A percentile compares a stretch with the other conserved stretches of the same genome.
Conservation (phyloP, 1,284 basidiomycete species). For the Caloboletus firmus region DNA sequence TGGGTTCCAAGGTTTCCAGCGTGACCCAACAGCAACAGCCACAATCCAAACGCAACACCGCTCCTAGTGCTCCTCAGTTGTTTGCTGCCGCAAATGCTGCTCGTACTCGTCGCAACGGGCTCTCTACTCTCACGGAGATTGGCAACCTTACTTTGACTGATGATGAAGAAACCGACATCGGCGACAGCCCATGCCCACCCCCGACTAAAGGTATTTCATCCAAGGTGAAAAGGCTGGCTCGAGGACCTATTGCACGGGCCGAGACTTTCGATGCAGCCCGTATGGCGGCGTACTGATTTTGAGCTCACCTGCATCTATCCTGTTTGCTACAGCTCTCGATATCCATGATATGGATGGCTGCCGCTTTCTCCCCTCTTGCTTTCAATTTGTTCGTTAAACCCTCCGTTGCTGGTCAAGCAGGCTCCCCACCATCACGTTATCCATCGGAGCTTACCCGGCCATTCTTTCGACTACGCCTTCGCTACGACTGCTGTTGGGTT, state of each 20-base stretch:
- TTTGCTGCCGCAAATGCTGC: conserved; percentile 69
- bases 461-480: conserved; percentile 9
- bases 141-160: conserved; percentile 56
- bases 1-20: conserved; percentile 40
- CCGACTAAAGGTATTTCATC: conserved; percentile 52
- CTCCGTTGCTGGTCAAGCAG: conserved; percentile 11
- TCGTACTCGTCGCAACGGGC: conserved; percentile 53
- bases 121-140: conserved; percentile 68
- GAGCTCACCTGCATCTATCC: background rate
- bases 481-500: conserved; percentile 11
- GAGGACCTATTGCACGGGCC: conserved; percentile 51
- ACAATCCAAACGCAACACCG: conserved; percentile 61
- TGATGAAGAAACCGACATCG: conserved; percentile 72
- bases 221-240: conserved; percentile 54
- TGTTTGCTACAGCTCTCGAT: conserved; percentile 7
- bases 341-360: conserved; percentile 1
- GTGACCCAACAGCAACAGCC: conserved; percentile 40
- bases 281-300: conserved; percentile 37
- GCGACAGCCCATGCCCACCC: conserved; percentile 80
- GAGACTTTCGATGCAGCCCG: conserved; percentile 65
- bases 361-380: conserved; percentile 1
- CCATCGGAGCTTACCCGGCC: conserved; percentile 8
- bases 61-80: conserved; percentile 50
- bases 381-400: conserved; percentile 8
- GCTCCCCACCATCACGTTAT: conserved; percentile 2